These are phyloP conservation scores for Monilinia fructicola DNA, from an alignment of 2,329 filamentous ascomycete genomes.

Conservation along the genomic window DNA sequence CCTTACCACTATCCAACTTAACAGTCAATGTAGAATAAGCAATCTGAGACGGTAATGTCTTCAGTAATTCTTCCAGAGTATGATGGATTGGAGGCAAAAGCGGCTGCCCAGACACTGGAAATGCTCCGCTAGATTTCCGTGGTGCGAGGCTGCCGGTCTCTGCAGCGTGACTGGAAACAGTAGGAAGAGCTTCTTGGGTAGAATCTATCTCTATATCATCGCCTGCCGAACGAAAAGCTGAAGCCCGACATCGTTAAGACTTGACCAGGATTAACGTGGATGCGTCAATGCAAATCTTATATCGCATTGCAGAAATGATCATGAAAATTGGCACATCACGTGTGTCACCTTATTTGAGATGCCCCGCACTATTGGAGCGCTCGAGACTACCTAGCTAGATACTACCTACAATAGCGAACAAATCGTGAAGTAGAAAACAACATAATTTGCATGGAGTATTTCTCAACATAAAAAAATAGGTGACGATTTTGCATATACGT, in stretches of 20 bases:
- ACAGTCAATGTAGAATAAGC: constrained; percentile 65
- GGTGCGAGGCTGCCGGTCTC: constrained; percentile 38
- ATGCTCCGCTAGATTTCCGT: constrained; percentile 46
- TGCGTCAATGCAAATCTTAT: background rate
- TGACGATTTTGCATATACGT: background rate
- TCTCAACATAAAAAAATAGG: background rate
- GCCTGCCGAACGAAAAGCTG: constrained; percentile 58
- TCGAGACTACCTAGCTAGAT: too few relatives aligned
- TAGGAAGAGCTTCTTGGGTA: constrained; percentile 14
- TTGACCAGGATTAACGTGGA: background rate
- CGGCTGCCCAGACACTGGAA: constrained; percentile 61
- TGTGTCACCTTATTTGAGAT: background rate
- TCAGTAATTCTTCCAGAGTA: constrained; percentile 52
- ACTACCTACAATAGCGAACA: background rate
- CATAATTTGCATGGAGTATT: background rate
- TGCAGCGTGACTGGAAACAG: constrained; percentile 34
- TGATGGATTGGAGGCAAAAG: constrained; percentile 57
- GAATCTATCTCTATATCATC: constrained; percentile 57
- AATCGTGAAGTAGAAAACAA: background rate
- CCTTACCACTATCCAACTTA: constrained; percentile 56
- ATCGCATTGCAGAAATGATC: background rate
- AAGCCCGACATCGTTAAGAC: constrained; percentile 29
- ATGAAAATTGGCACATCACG: constrained; percentile 14
- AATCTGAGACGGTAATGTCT: constrained; percentile 68
- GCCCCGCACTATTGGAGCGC: constrained; percentile 15